Conservation (phyloP, 768 basidiomycete species). For the Ramaria sp. region DNA sequence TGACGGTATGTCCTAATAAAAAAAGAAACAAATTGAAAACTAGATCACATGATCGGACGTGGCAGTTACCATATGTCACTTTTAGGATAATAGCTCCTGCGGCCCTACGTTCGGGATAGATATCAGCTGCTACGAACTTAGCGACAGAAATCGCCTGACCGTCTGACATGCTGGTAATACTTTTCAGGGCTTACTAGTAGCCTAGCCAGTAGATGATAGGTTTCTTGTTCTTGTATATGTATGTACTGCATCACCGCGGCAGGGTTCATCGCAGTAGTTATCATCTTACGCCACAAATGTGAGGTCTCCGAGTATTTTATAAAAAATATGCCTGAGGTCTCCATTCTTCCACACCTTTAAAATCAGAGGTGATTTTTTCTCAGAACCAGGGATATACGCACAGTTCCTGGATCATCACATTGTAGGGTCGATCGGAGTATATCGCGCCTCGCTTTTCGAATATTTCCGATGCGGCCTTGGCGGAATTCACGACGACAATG, state of each 20-base stretch:
- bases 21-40: not conserved
- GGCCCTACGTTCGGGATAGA: slow-evolving; percentile 1
- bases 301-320: not conserved
- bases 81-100: not conserved
- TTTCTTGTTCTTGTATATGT: not conserved
- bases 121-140: not conserved
- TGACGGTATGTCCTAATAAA: not conserved
- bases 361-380: not conserved
- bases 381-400: not conserved
- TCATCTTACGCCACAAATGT: not conserved
- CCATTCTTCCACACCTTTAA: not conserved
- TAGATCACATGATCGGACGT: not conserved
- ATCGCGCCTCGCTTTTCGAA: slow-evolving; percentile 11
- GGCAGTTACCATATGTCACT: not conserved
- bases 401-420: slow-evolving; percentile 5
- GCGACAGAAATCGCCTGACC: not conserved
- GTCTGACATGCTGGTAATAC: not conserved
- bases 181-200: not conserved
- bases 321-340: not conserved
- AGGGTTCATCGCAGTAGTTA: not conserved
- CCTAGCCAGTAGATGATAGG: not conserved
- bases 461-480: slow-evolving; percentile 4
- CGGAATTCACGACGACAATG: slow-evolving; percentile 12
- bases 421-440: slow-evolving; percentile 11
- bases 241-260: not conserved